Evolutionary conservation across 768 basidiomycete species (phyloP).

Genomic region (Boletus reticulatus): DNA sequence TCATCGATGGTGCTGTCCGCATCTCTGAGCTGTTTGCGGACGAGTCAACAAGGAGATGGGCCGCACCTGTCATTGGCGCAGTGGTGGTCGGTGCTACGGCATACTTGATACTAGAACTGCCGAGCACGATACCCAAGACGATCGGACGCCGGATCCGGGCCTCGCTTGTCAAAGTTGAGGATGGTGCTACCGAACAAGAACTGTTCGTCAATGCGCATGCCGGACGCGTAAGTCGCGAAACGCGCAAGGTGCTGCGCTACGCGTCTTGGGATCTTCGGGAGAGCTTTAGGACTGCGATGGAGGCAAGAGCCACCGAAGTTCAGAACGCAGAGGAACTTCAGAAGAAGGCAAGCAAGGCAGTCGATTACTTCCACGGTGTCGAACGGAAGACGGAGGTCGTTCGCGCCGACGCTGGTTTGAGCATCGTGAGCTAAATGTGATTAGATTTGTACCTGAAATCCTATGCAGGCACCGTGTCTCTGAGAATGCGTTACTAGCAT

Average conservation of each 20-base stretch:
- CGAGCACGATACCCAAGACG: slow-evolving; percentile 82
- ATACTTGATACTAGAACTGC: slow-evolving; percentile 86
- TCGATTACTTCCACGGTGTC: slow-evolving; percentile 64
- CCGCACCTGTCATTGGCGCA: slow-evolving; percentile 80
- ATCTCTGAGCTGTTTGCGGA: slow-evolving; percentile 78
- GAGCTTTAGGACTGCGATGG: slow-evolving; percentile 77
- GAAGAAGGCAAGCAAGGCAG: slow-evolving; percentile 64
- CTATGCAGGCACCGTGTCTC: neutral
- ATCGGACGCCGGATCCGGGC: slow-evolving; percentile 81
- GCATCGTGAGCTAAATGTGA: slow-evolving; percentile 4
- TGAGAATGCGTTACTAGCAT: neutral
- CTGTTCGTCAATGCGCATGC: slow-evolving; percentile 67
- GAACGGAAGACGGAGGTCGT: slow-evolving; percentile 44
- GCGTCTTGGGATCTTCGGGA: slow-evolving; percentile 90
- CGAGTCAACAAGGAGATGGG: slow-evolving; percentile 82
- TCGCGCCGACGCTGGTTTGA: slow-evolving; percentile 27
- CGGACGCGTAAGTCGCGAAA: slow-evolving; percentile 74
- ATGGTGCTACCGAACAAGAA: slow-evolving; percentile 48
- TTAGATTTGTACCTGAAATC: neutral
- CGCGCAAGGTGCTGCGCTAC: slow-evolving; percentile 87
- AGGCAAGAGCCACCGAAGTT: slow-evolving; percentile 77
- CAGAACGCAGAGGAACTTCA: slow-evolving; percentile 72
- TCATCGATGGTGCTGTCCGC: slow-evolving; percentile 77
- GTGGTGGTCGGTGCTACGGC: slow-evolving; percentile 67
- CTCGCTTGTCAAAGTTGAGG: slow-evolving; percentile 50